phyloP scores from a whole-genome alignment of 106 monocot genomes.

The Apostasia shenzhenica region DNA sequence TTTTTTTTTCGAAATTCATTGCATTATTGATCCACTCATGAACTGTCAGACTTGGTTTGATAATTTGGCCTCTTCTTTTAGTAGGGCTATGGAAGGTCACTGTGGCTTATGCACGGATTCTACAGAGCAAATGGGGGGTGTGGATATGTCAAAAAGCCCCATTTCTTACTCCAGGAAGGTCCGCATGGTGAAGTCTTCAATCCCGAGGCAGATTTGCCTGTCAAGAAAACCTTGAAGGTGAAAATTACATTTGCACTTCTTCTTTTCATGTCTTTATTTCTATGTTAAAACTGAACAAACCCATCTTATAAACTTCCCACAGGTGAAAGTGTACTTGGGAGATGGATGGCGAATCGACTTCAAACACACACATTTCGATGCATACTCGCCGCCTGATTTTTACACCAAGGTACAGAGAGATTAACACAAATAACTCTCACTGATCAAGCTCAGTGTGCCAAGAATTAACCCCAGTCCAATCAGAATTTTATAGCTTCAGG shows the following conservation, averaged over 20 bases:
- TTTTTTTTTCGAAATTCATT: too few relatives aligned
- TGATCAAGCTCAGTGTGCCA: too few relatives aligned
- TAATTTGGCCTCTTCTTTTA: neutral
- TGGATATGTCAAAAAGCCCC: conserved; percentile 65
- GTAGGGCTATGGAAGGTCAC: conserved; percentile 53
- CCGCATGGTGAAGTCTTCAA: conserved; percentile 37
- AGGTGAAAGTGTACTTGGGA: conserved; percentile 53
- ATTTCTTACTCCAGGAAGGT: conserved; percentile 38
- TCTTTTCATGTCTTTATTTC: neutral
- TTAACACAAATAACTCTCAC: neutral
- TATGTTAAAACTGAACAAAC: neutral
- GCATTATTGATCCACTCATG: too few relatives aligned
- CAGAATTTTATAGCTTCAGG: too few relatives aligned
- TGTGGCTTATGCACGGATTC: conserved; percentile 69
- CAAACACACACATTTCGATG: conserved; percentile 35
- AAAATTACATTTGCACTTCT: neutral
- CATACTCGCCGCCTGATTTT: conserved; percentile 47
- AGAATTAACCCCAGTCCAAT: too few relatives aligned
- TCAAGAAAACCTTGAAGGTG: conserved; percentile 56
- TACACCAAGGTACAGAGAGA: conserved; percentile 29
- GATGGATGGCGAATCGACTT: conserved; percentile 58
- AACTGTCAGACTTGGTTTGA: neutral
- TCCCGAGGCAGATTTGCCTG: conserved; percentile 44
- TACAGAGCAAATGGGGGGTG: conserved; percentile 56
- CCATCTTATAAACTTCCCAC: neutral